These are phyloP conservation scores for Coniochaeta sp. DNA, from an alignment of 2,329 filamentous ascomycete species.

Conservation along the genomic window DNA sequence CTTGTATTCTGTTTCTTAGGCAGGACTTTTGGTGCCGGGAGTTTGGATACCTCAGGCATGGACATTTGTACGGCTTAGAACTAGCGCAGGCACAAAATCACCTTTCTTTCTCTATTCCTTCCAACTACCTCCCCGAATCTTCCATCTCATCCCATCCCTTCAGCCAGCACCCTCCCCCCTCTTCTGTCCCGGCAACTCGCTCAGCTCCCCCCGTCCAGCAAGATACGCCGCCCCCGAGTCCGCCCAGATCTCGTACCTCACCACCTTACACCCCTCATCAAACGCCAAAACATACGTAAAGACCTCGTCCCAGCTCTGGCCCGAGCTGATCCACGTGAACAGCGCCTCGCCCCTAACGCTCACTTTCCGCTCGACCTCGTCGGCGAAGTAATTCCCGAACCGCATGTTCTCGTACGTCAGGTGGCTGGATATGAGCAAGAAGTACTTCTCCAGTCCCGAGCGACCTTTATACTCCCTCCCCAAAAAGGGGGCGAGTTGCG, in stretches of 20 bases:
- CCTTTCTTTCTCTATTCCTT: neutral
- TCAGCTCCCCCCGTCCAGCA: slow-evolving; percentile 45
- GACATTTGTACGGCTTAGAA: neutral
- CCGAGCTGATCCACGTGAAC: slow-evolving; percentile 25
- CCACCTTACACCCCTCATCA: slow-evolving; percentile 17
- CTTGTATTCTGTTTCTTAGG: neutral
- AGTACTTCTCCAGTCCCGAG: slow-evolving; percentile 21
- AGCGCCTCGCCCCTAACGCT: slow-evolving; percentile 21
- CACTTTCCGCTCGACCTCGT: slow-evolving; percentile 19
- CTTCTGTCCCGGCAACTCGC: neutral
- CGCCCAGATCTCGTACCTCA: slow-evolving; percentile 28
- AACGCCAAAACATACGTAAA: slow-evolving; percentile 27
- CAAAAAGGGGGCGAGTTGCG: slow-evolving; percentile 25
- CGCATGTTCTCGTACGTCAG: slow-evolving; percentile 23
- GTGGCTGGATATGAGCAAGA: slow-evolving; percentile 15
- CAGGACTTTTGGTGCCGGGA: neutral
- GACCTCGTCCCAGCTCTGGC: slow-evolving; percentile 25
- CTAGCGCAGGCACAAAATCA: neutral
- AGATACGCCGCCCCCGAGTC: slow-evolving; percentile 32
- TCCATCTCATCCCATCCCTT: neutral
- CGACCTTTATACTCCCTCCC: slow-evolving; percentile 23
- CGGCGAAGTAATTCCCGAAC: slow-evolving; percentile 18
- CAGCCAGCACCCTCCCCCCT: no score
- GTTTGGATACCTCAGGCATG: no score
- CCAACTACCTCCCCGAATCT: no score